These are phyloP conservation scores for Leishmania tarentolae DNA, from an alignment of 208 protist genomes.

Conservation along the genomic window DNA sequence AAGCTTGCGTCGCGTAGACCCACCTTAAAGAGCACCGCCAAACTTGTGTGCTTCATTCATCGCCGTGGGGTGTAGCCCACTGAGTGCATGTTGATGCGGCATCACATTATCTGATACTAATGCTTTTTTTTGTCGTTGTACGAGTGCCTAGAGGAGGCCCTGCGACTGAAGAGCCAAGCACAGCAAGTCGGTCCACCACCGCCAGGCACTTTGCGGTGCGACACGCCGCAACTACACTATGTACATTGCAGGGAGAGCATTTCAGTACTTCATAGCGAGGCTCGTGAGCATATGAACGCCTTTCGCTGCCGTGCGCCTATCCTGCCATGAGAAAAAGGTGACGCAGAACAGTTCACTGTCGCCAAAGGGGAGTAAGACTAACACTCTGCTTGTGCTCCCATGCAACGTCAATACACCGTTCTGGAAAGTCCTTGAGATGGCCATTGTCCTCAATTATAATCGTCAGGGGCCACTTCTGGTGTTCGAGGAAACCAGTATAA, in stretches of 20 bases:
- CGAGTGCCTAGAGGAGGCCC: not conserved
- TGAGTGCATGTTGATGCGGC: not conserved
- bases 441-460: constrained; percentile 25
- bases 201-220: not conserved
- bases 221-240: not conserved
- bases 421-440: constrained; percentile 32
- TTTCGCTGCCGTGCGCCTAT: not conserved
- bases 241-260: not conserved
- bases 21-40: not conserved
- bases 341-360: not conserved
- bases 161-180: not conserved
- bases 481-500: constrained; percentile 40
- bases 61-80: not conserved
- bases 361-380: constrained; percentile 25
- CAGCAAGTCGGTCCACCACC: not conserved
- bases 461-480: constrained; percentile 34
- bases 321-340: not conserved
- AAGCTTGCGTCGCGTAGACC: not conserved
- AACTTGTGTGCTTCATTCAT: not conserved
- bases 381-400: constrained; percentile 49
- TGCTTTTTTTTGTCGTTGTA: not conserved
- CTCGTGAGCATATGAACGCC: not conserved
- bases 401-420: constrained; percentile 42
- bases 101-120: not conserved
- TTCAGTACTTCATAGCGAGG: not conserved